These are phyloP conservation scores for Lactarius sp. DNA, from an alignment of 768 basidiomycete species.

Conservation along the genomic window DNA sequence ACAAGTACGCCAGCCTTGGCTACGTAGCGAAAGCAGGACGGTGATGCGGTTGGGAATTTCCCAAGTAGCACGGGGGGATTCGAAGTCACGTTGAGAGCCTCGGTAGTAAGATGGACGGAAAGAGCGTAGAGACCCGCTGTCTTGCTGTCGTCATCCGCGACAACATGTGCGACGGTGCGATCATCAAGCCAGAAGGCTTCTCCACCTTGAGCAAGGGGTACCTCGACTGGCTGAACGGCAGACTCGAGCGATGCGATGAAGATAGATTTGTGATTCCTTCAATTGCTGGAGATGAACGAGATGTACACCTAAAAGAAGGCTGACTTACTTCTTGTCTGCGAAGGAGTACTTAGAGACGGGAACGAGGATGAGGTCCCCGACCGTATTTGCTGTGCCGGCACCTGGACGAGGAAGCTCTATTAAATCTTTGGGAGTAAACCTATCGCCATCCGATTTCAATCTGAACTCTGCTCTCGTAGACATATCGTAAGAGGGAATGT, in stretches of 20 bases:
- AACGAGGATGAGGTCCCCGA: slow-evolving; percentile 64
- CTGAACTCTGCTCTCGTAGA: slow-evolving; percentile 38
- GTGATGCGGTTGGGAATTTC: slow-evolving; percentile 61
- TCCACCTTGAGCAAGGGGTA: slow-evolving; percentile 63
- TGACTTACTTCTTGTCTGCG: slow-evolving; percentile 63
- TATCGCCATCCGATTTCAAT: slow-evolving; percentile 52
- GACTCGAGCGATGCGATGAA: slow-evolving; percentile 56
- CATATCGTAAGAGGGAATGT: slow-evolving; percentile 29
- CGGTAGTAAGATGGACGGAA: slow-evolving; percentile 43
- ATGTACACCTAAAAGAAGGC: not conserved
- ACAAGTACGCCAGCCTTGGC: slow-evolving; percentile 56
- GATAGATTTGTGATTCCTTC: slow-evolving; percentile 72
- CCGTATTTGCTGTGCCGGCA: slow-evolving; percentile 56
- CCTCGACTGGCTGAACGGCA: slow-evolving; percentile 44
- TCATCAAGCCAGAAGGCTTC: slow-evolving; percentile 76
- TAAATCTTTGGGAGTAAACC: slow-evolving; percentile 69
- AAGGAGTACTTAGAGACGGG: slow-evolving; percentile 66
- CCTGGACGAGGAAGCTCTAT: slow-evolving; percentile 66
- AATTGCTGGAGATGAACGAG: slow-evolving; percentile 1
- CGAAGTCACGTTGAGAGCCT: slow-evolving; percentile 33
- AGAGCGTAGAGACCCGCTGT: slow-evolving; percentile 56
- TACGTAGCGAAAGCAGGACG: slow-evolving; percentile 67
- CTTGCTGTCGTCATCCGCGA: slow-evolving; percentile 47
- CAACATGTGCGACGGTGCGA: slow-evolving; percentile 65
- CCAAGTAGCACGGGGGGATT: slow-evolving; percentile 49